Base-by-base conservation (phyloP, 1,284 basidiomycete species). In the Ustilago loliicola region DNA sequence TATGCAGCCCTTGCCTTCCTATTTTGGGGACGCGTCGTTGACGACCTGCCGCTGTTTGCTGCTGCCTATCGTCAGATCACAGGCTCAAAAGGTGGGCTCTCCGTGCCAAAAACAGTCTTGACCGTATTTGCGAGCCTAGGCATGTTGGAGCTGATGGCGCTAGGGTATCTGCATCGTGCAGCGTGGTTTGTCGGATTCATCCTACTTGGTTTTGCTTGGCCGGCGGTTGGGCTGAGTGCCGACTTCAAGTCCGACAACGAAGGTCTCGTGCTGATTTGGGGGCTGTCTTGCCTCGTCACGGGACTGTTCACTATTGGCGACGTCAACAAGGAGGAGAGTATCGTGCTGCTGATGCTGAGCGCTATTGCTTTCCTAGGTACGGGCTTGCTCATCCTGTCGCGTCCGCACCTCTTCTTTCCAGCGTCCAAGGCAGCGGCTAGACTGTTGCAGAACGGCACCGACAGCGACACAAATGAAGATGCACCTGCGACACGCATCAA, bases 1-100 rank as follows among this genome's bases (percentile, higher is more conserved):
- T 96, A 96, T 83, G 89, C 91, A 38, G 86, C 89, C 1, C 94
- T 94, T 72, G 92, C 94, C 0, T 89, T 90, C 51, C 93, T 91
- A 84, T 94, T 95, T 84, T 94, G 85, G 86, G 66, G 66, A 17
- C 77, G 81, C 9, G 74, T 80, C 19, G 40, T 81, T 3, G 79
- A 77, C 30, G 69, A 82, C 21, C 38, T 68, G 2, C 54, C 66
- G 0, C 54, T 81, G 25, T 77, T 82, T 23, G 15, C 30, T 10
- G 55, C 59, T 3, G 72, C 68, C 3, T 60, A 62, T 7, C 67
- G 45, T 6, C 34, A 60, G 29, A 11, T 63, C 11, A 23, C 40
- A 2, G 32, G 42, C 7, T 40, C 52, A 19, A 45, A n/a, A 19
- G 54, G 36, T 27, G 50, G 63, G 38, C 15, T 58, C 32, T 56